Conservation (phyloP, 345 rosid genomes). For the Eucalyptus marginata region DNA sequence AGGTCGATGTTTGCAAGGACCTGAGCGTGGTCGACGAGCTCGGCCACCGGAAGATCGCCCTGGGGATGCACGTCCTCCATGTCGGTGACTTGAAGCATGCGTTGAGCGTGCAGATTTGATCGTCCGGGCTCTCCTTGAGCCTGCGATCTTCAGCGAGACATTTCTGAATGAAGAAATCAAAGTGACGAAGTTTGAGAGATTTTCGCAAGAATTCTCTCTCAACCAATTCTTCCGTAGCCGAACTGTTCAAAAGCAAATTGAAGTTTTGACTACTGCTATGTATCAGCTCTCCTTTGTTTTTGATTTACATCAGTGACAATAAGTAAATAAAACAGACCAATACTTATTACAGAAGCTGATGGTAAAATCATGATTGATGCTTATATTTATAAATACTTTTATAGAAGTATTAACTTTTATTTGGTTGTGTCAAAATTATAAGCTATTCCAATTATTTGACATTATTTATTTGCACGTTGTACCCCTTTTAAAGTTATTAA, state of each 20-base stretch:
- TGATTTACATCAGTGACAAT: neutral
- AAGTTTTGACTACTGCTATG: too few relatives aligned
- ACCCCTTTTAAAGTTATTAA: too few relatives aligned
- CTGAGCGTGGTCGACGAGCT: conserved; percentile 63
- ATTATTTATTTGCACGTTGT: too few relatives aligned
- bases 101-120: conserved; percentile 45
- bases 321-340: neutral
- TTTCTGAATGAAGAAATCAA: neutral
- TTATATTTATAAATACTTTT: too few relatives aligned
- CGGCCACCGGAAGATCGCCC: conserved; percentile 45
- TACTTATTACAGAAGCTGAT: neutral
- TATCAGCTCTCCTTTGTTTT: neutral
- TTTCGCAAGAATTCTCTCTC: neutral
- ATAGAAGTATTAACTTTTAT: neutral
- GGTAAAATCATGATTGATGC: neutral
- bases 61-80: conserved; percentile 65
- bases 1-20: conserved; percentile 68
- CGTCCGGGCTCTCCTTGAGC: neutral
- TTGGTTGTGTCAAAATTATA: neutral
- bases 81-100: conserved; percentile 57
- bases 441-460: neutral
- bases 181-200: neutral
- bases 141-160: neutral
- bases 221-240: neutral
- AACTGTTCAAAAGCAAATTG: neutral